These are phyloP conservation scores for Coemansia sp. DNA, from an alignment of 192 early-diverging fungal genomes.

Conservation along the genomic window DNA sequence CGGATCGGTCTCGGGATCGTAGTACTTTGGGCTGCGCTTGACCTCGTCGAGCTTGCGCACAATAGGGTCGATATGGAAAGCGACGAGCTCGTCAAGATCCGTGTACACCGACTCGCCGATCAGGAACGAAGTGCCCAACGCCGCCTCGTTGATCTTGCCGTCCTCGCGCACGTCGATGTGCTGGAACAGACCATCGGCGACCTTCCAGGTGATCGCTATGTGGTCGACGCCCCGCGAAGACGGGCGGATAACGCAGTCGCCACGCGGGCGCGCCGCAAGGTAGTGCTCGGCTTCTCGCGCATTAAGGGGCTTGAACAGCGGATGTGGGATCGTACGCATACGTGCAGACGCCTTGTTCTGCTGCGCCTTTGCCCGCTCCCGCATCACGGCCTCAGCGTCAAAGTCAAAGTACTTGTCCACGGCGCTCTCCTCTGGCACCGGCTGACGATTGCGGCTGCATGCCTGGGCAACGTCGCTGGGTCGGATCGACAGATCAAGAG, in stretches of 20 bases:
- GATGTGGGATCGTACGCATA: conserved; percentile 75
- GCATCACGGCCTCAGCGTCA: conserved; percentile 39
- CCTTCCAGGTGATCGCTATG: conserved; percentile 91
- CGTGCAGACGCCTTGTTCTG: conserved; percentile 33
- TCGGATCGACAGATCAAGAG: conserved; percentile 71
- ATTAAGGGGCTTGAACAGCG: conserved; percentile 74
- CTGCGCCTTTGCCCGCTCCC: conserved; percentile 41
- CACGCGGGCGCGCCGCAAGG: conserved; percentile 62
- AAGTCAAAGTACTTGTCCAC: conserved; percentile 65
- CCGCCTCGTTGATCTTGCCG: conserved; percentile 66
- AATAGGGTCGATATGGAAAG: conserved; percentile 85
- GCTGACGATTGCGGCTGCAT: conserved; percentile 40
- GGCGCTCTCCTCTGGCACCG: conserved; percentile 28
- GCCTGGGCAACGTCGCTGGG: conserved; percentile 55
- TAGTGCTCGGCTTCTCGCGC: conserved; percentile 71
- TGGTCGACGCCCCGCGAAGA: conserved; percentile 87
- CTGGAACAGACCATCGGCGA: conserved; percentile 80
- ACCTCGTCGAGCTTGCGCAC: conserved; percentile 66
- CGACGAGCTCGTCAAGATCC: conserved; percentile 92
- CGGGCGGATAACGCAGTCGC: conserved; percentile 83
- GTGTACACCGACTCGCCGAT: conserved; percentile 68
- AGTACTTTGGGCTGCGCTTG: conserved; percentile 74
- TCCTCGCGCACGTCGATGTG: conserved; percentile 67
- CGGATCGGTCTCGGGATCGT: conserved; percentile 55
- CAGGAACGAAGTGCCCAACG: conserved; percentile 64